Percentiles rank a stretch among this genome's conserved stretches.
phyloP scores from a whole-genome alignment of 345 rosid genomes.

The Linum usitatissimum region DNA sequence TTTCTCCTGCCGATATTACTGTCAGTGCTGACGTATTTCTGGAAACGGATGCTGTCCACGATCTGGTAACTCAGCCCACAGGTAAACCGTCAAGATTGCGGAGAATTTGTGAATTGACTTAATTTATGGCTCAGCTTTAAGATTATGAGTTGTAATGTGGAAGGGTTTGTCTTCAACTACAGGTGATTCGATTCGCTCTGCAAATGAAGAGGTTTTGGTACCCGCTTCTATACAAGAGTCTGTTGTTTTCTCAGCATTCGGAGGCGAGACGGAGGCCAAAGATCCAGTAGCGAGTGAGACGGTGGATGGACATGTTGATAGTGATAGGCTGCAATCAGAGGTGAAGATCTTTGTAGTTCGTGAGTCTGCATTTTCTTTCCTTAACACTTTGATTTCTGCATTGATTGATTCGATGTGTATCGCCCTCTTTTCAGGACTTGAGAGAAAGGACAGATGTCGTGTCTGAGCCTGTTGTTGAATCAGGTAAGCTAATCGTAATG shows the following conservation, averaged over 20 bases:
- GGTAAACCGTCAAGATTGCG: constrained; percentile 15
- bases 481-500: constrained; percentile 21
- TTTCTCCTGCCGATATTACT: too few relatives aligned
- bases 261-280: constrained; percentile 6
- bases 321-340: constrained; percentile 20
- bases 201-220: not conserved
- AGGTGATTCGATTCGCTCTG: constrained; percentile 13
- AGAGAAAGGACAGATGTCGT: constrained; percentile 32
- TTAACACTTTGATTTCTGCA: not conserved
- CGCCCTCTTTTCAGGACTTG: constrained; percentile 27
- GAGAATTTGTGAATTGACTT: not conserved
- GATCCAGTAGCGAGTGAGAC: constrained; percentile 10
- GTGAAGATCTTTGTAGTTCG: constrained; percentile 15
- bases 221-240: constrained; percentile 4
- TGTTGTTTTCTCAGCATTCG: constrained; percentile 7
- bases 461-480: constrained; percentile 21
- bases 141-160: not conserved
- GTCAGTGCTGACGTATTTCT: not conserved
- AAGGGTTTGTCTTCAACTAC: constrained; percentile 6
- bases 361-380: constrained; percentile 7
- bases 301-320: constrained; percentile 14
- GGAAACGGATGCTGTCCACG: not conserved
- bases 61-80: constrained; percentile 1
- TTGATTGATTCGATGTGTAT: constrained; percentile 12
- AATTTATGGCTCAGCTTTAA: not conserved